Base-by-base conservation (phyloP, 331 rosid genomes). In the Cydonia oblonga region DNA sequence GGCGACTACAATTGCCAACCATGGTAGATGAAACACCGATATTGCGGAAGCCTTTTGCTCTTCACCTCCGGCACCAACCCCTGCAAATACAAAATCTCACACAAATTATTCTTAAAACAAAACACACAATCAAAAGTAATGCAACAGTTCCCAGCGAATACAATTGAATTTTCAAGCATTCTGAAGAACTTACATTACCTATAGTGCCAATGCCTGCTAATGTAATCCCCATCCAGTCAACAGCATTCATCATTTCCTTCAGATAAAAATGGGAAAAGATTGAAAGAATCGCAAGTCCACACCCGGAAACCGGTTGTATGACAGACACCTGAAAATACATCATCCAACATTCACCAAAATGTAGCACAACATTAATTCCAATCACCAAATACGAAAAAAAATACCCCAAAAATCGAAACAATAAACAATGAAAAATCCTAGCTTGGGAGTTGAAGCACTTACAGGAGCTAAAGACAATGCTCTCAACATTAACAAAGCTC, bases 61-160 rank as follows among this genome's bases (percentile, higher is more conserved):
- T 84, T 91, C 96, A 15, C 99, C 96, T 53, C 99, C 99, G 60
- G 99, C 99, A 75, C 99, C 99, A 80, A 95, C 99, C 75, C 99
- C 99, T 95, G 81, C 28, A 79, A 28, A 76, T 28, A 79, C 42
- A 79, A 58, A 78, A 64, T 30, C 65, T 52, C 14, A 30, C 23
- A 5, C 16, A 29, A 28, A 30, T 66, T 1, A 8, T 54, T 32
- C 7, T 24, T 33, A 16, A 18, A 62, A 49, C 7, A 29, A 25
- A 28, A 25, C 28, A 22, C 38, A 38, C 49, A 20, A 68, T 29
- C 68, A 73, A 75, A 49, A 49, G 54, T 49, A 49, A 16, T 49
- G 20, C 20, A 6, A 49, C 54, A 49, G 54, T 29, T 59, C 58
- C 15, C 28, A 12, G 10, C 0, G 12, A 25, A 18, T 5, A 16